These are phyloP conservation scores for Tylopilus subfusipes DNA, from an alignment of 768 basidiomycete species.

Conservation along the genomic window DNA sequence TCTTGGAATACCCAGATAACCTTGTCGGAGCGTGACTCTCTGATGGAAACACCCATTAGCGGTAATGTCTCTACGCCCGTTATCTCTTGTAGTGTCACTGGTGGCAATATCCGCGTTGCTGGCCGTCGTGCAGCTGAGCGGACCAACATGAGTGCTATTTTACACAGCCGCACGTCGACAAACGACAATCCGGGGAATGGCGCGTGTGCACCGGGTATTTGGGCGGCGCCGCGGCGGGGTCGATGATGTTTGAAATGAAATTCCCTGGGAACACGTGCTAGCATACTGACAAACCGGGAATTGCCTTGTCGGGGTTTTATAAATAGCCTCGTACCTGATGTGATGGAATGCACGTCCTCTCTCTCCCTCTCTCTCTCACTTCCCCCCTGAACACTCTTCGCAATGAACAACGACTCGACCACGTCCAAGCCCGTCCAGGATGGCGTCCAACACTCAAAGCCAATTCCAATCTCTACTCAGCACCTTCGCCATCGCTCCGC, in stretches of 20 bases:
- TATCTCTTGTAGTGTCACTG: not conserved
- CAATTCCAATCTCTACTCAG: slow-evolving; percentile 55
- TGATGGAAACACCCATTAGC: slow-evolving; percentile 1
- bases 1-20: slow-evolving; percentile 22
- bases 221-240: slow-evolving; percentile 9
- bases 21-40: slow-evolving; percentile 3
- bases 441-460: slow-evolving; percentile 52
- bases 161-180: not conserved
- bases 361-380: not conserved
- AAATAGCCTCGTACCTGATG: not conserved
- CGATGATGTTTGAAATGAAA: slow-evolving; percentile 17
- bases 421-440: slow-evolving; percentile 16
- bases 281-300: slow-evolving; percentile 17
- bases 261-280: slow-evolving; percentile 18
- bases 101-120: not conserved
- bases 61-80: slow-evolving; percentile 14
- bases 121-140: too few relatives aligned
- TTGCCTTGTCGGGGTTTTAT: slow-evolving; percentile 30
- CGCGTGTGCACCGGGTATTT: slow-evolving; percentile 1
- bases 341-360: not conserved
- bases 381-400: not conserved
- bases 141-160: too few relatives aligned
- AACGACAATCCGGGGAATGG: slow-evolving; percentile 14
- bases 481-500: slow-evolving; percentile 53
- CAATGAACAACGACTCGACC: slow-evolving; percentile 17